Conservation (phyloP, 441 rosid species). For the Metrosideros polymorpha region DNA sequence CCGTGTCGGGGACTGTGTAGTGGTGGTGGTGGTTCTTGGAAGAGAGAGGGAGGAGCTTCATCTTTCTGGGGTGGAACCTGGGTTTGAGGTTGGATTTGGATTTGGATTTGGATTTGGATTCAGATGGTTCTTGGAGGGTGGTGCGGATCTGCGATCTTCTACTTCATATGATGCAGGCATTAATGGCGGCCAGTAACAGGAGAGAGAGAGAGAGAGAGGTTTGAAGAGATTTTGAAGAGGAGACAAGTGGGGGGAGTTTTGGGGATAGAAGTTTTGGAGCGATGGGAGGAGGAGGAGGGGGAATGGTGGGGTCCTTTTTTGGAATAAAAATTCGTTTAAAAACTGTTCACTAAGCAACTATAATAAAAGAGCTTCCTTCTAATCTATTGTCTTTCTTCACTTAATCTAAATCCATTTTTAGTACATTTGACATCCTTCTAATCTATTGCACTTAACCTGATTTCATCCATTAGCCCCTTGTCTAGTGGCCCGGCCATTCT, state of each 20-base stretch:
- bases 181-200: conserved; percentile 15
- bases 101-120: neutral
- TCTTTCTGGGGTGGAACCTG: conserved; percentile 10
- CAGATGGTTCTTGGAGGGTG: neutral
- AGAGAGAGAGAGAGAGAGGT: conserved; percentile 10
- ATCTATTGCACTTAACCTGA: too few species aligned
- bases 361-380: neutral
- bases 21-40: neutral
- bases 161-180: conserved; percentile 1
- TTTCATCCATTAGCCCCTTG: too few species aligned
- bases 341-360: neutral
- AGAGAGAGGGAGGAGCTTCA: neutral
- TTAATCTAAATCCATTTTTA: neutral
- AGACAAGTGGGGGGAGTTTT: conserved; percentile 13
- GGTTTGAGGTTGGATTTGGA: neutral
- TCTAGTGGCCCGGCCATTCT: too few species aligned
- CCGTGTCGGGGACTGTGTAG: neutral
- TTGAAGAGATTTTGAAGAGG: neutral
- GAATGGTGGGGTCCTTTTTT: neutral
- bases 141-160: neutral
- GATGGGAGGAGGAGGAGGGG: neutral
- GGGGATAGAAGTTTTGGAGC: conserved; percentile 2
- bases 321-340: neutral
- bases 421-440: too few species aligned
- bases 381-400: neutral